Evolutionary conservation across 2,329 filamentous ascomycete genomes (phyloP), one percentile per base, ranked within the genome.

Genomic region (Penicillium brevicompactum): DNA sequence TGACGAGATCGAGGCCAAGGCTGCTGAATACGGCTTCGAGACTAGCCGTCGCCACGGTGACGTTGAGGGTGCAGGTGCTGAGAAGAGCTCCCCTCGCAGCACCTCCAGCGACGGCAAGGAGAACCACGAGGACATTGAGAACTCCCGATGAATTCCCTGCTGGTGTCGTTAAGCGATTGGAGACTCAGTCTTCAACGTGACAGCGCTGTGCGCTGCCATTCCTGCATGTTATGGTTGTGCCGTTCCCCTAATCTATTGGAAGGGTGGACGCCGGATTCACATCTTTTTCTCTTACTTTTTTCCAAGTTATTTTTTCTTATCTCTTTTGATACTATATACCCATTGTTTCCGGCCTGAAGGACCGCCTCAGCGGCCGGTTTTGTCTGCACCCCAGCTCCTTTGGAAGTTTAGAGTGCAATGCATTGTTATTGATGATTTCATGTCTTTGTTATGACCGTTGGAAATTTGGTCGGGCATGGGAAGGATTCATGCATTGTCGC

Each of bases 1-100:
- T 31, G 69, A 72, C 24, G 67, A 75, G 61, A 63, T 74, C 24
- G 66, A 74, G 61, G 52, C 60, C 21, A 68, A 70, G 61, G 70
- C 70, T 24, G 54, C 59, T 14, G 65, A 74, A 57, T 70, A 72
- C 57, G 66, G 70, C 53, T 69, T 65, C 47, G 18, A 51, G 24
- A 41, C 47, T 14, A 42, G 34, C 42, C 52, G 42, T 1, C 52
- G 47, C 34, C 32, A 45, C 10, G 59, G 63, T 32, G 51, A 55
- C 38, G 51, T 53, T 7, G 59, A 59, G 48, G 49, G 48, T 5
- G 54, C 51, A 14, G 65, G 63, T 14, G 54, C 61, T 14, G 67
- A 70, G 56, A 70, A 70, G 57, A 61, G 56, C 13, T 51, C 48
- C 21, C 37, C 49, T 11, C 51, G 48, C 30, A 56, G 51, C 18